Conservation (phyloP, 164 flowering plant genomes). For the Umbellularia californica region DNA sequence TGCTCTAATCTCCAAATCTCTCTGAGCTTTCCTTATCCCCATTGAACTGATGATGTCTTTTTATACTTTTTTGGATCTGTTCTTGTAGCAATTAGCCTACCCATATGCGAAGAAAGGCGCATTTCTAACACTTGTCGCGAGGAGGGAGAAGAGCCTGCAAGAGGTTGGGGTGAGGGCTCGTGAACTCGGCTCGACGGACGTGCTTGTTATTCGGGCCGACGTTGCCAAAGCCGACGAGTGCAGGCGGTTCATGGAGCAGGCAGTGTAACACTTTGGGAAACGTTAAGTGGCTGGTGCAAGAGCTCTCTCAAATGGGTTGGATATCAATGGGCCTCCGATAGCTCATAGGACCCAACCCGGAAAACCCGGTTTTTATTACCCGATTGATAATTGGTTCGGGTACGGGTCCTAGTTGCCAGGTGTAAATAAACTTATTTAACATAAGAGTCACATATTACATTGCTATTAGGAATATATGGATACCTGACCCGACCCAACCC, state of each 20-base stretch:
- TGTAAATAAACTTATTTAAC: no score
- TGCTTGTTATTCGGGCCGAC: conserved; percentile 37
- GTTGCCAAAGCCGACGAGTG: conserved; percentile 49
- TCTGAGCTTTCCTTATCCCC: no score
- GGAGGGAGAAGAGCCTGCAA: conserved; percentile 45
- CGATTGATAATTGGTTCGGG: no score
- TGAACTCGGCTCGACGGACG: conserved; percentile 50
- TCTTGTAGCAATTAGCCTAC: conserved; percentile 48
- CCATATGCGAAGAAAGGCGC: conserved; percentile 65
- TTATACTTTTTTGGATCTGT: not conserved
- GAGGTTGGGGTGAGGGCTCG: conserved; percentile 38
- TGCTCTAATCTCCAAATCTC: no score
- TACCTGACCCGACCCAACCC: no score
- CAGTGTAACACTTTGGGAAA: conserved; percentile 42
- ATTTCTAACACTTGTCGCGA: conserved; percentile 43
- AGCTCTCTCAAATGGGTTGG: not conserved
- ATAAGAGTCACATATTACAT: no score
- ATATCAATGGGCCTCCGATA: not conserved
- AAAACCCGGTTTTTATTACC: no score
- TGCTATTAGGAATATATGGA: no score
- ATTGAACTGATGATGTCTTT: no score
- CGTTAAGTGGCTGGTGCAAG: conserved; percentile 30
- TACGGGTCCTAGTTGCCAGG: no score
- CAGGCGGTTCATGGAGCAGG: conserved; percentile 31
- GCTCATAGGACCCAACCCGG: not conserved